Evolutionary conservation across 108 stramenopile species (phyloP).

Genomic region (Cyclotella cryptica): DNA sequence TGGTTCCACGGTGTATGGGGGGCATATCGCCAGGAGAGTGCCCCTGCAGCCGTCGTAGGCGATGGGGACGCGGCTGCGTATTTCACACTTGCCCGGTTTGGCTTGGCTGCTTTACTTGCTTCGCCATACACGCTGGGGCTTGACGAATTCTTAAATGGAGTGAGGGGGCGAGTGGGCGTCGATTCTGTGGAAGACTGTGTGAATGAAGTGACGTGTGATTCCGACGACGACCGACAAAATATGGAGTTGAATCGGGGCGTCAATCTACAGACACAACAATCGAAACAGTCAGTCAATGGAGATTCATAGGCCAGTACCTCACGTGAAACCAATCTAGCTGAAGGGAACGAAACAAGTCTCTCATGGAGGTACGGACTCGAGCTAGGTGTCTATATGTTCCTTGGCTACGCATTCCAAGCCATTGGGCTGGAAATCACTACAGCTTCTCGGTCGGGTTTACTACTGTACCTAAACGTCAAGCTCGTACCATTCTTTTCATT

Average conservation of each 20-base stretch:
- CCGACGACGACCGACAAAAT: background rate
- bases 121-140: conserved; percentile 63
- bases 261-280: background rate
- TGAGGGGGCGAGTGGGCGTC: background rate
- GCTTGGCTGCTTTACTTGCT: conserved; percentile 69
- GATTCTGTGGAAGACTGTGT: background rate
- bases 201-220: background rate
- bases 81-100: conserved; percentile 80
- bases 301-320: background rate
- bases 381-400: conserved; percentile 87
- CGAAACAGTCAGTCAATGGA: background rate
- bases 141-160: background rate
- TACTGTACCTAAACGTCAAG: conserved; percentile 90
- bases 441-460: conserved; percentile 84
- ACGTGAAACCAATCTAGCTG: background rate
- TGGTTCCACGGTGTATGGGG: conserved; percentile 11
- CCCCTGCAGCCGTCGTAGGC: background rate
- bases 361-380: conserved; percentile 79
- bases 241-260: background rate
- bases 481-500: conserved; percentile 86
- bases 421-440: conserved; percentile 84
- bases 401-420: conserved; percentile 89
- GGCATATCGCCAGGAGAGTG: background rate
- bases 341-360: conserved; percentile 15
- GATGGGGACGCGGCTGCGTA: conserved; percentile 51